These are phyloP conservation scores for Teratosphaeria zuluensis DNA, from an alignment of 2,329 filamentous ascomycete species.

Conservation along the genomic window DNA sequence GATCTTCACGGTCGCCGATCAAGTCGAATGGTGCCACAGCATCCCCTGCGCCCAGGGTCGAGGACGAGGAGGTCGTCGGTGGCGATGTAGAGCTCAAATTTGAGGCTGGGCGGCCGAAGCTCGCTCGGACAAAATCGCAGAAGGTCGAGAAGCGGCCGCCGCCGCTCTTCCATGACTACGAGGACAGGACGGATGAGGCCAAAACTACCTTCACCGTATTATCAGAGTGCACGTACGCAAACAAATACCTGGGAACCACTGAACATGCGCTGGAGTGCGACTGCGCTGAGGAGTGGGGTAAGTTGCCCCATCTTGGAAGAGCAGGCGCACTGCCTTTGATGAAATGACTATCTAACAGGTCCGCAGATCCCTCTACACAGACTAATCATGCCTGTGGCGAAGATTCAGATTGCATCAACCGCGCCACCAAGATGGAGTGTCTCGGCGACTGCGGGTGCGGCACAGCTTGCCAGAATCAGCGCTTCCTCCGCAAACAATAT, in stretches of 20 bases:
- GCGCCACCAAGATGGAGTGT: conserved; percentile 96
- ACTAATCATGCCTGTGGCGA: conserved; percentile 83
- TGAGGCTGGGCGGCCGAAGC: conserved; percentile 58
- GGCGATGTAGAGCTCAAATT: conserved; percentile 54
- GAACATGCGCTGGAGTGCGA: conserved; percentile 94
- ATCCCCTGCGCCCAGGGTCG: conserved; percentile 29
- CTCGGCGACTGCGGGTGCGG: conserved; percentile 81
- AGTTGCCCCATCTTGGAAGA: conserved; percentile 30
- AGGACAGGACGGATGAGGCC: conserved; percentile 70
- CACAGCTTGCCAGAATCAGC: conserved; percentile 80
- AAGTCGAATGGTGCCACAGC: conserved; percentile 12
- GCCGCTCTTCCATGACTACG: conserved; percentile 61
- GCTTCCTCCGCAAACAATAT: conserved; percentile 84
- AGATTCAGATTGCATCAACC: conserved; percentile 97
- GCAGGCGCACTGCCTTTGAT: conserved; percentile 1
- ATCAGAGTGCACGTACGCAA: conserved; percentile 77
- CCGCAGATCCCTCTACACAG: conserved; percentile 38
- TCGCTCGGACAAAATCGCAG: conserved; percentile 63
- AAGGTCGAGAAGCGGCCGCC: conserved; percentile 56
- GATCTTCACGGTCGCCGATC: conserved; percentile 16
- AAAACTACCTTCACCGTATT: conserved; percentile 71
- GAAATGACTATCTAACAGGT: conserved; percentile 11
- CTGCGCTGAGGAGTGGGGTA: conserved; percentile 91
- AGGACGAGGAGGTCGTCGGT: conserved; percentile 46
- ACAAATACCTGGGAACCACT: conserved; percentile 81